Conservation (phyloP, 1,284 basidiomycete genomes). For the Singerocomus inundabilis region DNA sequence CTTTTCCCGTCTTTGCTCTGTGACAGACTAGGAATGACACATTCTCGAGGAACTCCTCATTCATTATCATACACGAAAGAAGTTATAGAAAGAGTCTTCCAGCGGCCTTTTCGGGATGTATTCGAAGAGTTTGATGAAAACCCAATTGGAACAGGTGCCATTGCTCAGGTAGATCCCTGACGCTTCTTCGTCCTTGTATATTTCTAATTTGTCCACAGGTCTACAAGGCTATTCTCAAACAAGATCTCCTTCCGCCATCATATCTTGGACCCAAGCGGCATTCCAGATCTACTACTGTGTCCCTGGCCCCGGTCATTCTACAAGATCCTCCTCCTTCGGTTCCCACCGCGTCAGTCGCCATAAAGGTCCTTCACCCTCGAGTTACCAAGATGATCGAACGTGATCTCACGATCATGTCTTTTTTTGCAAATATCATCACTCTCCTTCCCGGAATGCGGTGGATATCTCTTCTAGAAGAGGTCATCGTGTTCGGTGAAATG, state of each 20-base stretch:
- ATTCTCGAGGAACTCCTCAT: constrained; percentile 89
- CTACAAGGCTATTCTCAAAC: constrained; percentile 82
- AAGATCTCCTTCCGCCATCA: constrained; percentile 81
- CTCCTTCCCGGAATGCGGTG: constrained; percentile 92
- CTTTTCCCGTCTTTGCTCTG: constrained; percentile 94
- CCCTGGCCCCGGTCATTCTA: constrained; percentile 53
- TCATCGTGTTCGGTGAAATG: constrained; percentile 93
- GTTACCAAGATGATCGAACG: constrained; percentile 81
- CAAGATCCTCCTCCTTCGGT: constrained; percentile 63
- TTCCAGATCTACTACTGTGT: constrained; percentile 44
- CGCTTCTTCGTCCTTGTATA: background rate
- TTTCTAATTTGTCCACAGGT: constrained; percentile 47
- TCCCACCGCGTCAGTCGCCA: constrained; percentile 84
- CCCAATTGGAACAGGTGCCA: constrained; percentile 97
- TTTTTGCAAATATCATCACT: constrained; percentile 84
- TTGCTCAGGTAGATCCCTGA: constrained; percentile 76
- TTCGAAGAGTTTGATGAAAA: constrained; percentile 87
- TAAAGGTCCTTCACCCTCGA: constrained; percentile 93
- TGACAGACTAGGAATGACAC: constrained; percentile 80
- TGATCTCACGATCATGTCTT: constrained; percentile 92
- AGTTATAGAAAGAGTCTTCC: constrained; percentile 86
- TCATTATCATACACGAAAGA: constrained; percentile 77
- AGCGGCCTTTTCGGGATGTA: constrained; percentile 79
- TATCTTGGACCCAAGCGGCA: constrained; percentile 68
- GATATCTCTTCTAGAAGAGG: constrained; percentile 96